These are phyloP conservation scores for Gonapodya prolifera DNA, from an alignment of 192 early-diverging fungal species.

Conservation along the genomic window DNA sequence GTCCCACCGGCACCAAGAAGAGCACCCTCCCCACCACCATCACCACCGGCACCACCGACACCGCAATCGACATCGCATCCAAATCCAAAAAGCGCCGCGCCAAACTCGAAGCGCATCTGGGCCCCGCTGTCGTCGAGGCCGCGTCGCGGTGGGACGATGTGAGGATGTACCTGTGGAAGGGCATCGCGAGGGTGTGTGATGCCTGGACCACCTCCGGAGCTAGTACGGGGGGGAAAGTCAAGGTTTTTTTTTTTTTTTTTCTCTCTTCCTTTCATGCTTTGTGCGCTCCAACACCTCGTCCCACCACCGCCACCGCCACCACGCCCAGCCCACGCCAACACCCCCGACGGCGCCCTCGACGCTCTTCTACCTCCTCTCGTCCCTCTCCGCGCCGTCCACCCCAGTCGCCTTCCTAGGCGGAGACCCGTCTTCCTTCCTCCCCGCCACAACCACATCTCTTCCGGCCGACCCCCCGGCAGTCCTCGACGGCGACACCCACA, in stretches of 20 bases:
- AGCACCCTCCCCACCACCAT: not conserved
- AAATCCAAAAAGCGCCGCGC: not conserved
- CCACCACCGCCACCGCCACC: no score
- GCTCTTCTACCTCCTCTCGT: not conserved
- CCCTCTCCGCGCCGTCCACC: not conserved
- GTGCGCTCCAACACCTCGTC: no score
- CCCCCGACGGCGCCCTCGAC: not conserved
- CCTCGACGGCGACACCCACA: conserved; percentile 35
- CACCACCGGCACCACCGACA: not conserved
- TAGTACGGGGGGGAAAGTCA: not conserved
- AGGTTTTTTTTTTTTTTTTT: not conserved
- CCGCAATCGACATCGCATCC: not conserved
- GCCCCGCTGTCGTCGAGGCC: not conserved
- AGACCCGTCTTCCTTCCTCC: not conserved
- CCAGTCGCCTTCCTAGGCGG: not conserved
- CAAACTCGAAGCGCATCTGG: not conserved
- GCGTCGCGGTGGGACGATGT: not conserved
- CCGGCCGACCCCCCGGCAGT: not conserved
- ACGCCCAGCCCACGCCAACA: not conserved
- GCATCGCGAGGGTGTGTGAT: not conserved
- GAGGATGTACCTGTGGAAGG: not conserved
- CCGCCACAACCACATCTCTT: not conserved
- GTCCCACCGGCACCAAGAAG: not conserved
- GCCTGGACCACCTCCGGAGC: not conserved
- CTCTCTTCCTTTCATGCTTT: no score